Conservation (phyloP, 331 rosid genomes). For the Spiraea crenata region DNA sequence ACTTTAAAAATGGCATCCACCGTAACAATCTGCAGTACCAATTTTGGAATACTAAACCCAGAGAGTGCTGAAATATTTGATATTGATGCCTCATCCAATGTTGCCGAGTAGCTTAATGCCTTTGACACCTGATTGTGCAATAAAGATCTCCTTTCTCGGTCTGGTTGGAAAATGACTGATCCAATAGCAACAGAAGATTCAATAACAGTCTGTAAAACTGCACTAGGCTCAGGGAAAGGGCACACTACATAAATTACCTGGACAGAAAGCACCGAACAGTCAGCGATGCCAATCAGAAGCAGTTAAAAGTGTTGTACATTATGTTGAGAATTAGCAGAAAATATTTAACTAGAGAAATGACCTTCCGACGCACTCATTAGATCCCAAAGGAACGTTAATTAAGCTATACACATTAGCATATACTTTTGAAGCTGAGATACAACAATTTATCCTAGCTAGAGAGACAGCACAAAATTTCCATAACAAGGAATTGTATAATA, state of each 20-base stretch:
- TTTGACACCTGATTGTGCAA: constrained; percentile 83
- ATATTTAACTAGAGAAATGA: background rate
- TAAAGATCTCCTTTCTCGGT: constrained; percentile 79
- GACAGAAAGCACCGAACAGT: constrained; percentile 15
- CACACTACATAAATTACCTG: constrained; percentile 97
- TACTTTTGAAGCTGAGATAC: background rate
- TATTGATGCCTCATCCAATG: constrained; percentile 89
- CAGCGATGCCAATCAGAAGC: constrained; percentile 12
- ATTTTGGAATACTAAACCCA: constrained; percentile 79
- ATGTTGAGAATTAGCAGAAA: background rate
- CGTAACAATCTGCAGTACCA: constrained; percentile 92
- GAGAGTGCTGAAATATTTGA: constrained; percentile 81
- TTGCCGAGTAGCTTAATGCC: constrained; percentile 86
- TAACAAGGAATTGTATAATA: constrained; percentile 10
- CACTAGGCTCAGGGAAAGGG: constrained; percentile 96
- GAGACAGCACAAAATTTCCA: background rate
- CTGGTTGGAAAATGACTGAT: constrained; percentile 76
- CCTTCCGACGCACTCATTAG: background rate
- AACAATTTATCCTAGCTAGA: background rate
- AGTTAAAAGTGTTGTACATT: background rate
- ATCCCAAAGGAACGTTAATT: background rate
- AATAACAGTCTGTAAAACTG: constrained; percentile 82
- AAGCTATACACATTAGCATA: background rate
- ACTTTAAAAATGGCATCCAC: constrained; percentile 96
- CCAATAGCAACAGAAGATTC: constrained; percentile 94